Evolutionary conservation across 805 yeast genomes (phyloP).

Genomic region (Hanseniaspora guilliermondii): DNA sequence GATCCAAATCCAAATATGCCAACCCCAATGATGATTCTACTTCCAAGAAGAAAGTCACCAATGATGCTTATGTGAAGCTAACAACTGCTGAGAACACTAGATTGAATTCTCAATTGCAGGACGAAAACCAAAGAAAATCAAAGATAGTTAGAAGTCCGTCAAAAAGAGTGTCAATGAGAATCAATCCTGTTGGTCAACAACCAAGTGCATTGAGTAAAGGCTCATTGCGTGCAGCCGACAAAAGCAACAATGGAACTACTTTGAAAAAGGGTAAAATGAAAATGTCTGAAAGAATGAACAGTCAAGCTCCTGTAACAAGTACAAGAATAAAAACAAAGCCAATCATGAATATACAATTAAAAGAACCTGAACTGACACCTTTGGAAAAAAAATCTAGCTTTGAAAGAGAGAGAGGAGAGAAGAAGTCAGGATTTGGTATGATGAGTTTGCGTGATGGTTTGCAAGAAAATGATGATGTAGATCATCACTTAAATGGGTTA

Average conservation of each 20-base stretch:
- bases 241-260: not conserved
- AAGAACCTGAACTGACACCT: conserved; percentile 28
- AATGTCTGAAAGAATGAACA: conserved; percentile 14
- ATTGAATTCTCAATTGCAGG: conserved; percentile 48
- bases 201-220: not conserved
- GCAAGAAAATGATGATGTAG: conserved; percentile 14
- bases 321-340: conserved; percentile 16
- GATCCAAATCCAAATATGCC: conserved; percentile 15
- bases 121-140: conserved; percentile 19
- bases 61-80: conserved; percentile 45
- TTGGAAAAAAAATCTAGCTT: conserved; percentile 42
- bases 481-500: conserved; percentile 9
- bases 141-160: conserved; percentile 13
- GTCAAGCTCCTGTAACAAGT: conserved; percentile 10
- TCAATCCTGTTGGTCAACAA: not conserved
- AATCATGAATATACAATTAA: conserved; percentile 18
- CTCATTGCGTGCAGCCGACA: not conserved
- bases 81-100: conserved; percentile 74
- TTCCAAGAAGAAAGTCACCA: conserved; percentile 15
- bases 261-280: not conserved
- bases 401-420: conserved; percentile 33
- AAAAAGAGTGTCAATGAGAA: conserved; percentile 10
- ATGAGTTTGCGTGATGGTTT: conserved; percentile 27
- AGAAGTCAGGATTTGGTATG: conserved; percentile 30
- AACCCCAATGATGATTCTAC: conserved; percentile 13